phyloP scores from a whole-genome alignment of 768 basidiomycete species.

The Boletus barrowsii region DNA sequence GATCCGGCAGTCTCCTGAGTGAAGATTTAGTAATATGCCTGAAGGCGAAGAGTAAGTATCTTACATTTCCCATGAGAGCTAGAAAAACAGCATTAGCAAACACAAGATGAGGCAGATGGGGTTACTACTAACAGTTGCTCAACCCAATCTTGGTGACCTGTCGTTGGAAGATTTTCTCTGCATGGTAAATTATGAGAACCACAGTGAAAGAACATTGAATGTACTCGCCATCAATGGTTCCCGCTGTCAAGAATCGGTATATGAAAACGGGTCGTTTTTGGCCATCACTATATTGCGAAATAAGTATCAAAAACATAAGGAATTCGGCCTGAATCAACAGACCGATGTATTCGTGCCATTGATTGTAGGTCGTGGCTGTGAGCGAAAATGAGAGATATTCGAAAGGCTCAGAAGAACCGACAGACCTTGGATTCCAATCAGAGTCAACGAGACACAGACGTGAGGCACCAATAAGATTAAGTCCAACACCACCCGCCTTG shows the following conservation, averaged over 20 bases:
- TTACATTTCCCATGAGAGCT: constrained; percentile 75
- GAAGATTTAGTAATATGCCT: constrained; percentile 8
- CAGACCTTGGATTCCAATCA: constrained; percentile 90
- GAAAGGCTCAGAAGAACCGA: neutral
- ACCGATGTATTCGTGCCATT: constrained; percentile 97
- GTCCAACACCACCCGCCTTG: constrained; percentile 93
- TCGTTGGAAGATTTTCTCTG: constrained; percentile 90
- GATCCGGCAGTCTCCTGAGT: constrained; percentile 45
- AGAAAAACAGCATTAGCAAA: constrained; percentile 9
- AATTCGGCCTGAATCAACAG: constrained; percentile 8
- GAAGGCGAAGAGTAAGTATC: constrained; percentile 3
- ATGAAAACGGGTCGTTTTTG: constrained; percentile 91
- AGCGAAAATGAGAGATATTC: neutral
- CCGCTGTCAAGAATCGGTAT: constrained; percentile 81
- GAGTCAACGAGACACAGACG: constrained; percentile 83
- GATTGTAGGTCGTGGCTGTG: constrained; percentile 87
- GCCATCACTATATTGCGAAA: constrained; percentile 64
- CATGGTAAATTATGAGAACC: constrained; percentile 1
- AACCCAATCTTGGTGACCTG: constrained; percentile 93
- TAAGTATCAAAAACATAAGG: constrained; percentile 1
- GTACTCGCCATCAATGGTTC: constrained; percentile 80
- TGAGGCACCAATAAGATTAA: constrained; percentile 91
- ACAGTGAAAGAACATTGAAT: neutral
- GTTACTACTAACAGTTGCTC: constrained; percentile 66
- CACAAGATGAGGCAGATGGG: constrained; percentile 1